phyloP scores from a whole-genome alignment of 257 asterid genomes.

The Handroanthus guayacan region DNA sequence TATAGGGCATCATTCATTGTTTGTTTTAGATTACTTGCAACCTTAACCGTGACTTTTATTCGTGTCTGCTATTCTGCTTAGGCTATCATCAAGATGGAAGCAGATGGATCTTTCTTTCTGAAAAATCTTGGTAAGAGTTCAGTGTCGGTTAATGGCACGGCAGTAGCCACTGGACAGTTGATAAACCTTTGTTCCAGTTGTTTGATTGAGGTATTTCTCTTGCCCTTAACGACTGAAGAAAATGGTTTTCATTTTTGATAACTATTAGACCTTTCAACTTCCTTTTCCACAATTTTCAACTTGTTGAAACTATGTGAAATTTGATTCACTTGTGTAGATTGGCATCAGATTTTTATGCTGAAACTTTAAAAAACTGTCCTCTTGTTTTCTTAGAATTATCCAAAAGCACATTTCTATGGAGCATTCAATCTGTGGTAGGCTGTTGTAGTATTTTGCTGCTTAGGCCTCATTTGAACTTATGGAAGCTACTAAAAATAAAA shows the following conservation, averaged over 20 bases:
- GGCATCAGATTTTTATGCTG: background rate
- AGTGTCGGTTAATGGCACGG: slow-evolving; percentile 74
- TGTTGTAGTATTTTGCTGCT: too few relatives aligned
- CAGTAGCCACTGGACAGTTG: slow-evolving; percentile 71
- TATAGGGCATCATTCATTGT: background rate
- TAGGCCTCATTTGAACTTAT: too few relatives aligned
- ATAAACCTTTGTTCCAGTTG: slow-evolving; percentile 72
- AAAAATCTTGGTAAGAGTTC: slow-evolving; percentile 88
- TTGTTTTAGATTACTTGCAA: background rate
- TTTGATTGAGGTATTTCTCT: slow-evolving; percentile 81
- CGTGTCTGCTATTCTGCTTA: slow-evolving; percentile 44
- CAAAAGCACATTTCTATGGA: too few relatives aligned
- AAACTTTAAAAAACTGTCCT: background rate
- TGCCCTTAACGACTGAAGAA: slow-evolving; percentile 7
- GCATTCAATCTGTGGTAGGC: too few relatives aligned
- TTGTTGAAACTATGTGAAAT: background rate
- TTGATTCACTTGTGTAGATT: background rate
- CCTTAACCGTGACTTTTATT: slow-evolving; percentile 22
- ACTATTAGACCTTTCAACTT: background rate
- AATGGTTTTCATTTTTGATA: slow-evolving; percentile 5
- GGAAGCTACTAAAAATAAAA: too few relatives aligned
- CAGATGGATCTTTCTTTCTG: slow-evolving; percentile 78
- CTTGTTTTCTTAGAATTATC: too few relatives aligned
- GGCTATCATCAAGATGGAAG: slow-evolving; percentile 94
- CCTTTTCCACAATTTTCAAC: background rate